These are phyloP conservation scores for Amanita fuliginea DNA, from an alignment of 768 basidiomycete genomes.

Conservation along the genomic window DNA sequence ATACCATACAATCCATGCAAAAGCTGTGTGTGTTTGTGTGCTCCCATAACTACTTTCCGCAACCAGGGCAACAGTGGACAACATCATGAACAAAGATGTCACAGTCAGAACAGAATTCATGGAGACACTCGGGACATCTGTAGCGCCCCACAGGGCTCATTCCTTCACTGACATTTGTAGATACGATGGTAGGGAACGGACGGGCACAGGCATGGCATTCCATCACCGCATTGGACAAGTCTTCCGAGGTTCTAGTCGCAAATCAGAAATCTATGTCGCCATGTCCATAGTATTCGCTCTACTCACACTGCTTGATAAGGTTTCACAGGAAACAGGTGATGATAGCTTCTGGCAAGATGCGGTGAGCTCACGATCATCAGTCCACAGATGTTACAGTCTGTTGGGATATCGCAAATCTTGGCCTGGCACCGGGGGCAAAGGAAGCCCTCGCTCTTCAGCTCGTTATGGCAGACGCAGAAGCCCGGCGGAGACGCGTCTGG, in stretches of 20 bases:
- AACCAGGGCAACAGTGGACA: conserved; percentile 89
- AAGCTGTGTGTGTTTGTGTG: too few relatives aligned
- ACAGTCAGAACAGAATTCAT: conserved; percentile 92
- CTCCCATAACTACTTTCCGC: too few relatives aligned
- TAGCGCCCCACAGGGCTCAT: conserved; percentile 48
- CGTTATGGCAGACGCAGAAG: conserved; percentile 89
- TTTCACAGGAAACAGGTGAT: conserved; percentile 92
- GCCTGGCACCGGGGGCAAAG: conserved; percentile 89
- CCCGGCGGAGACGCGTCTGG: conserved; percentile 75
- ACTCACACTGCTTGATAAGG: conserved; percentile 73
- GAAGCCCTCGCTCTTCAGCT: conserved; percentile 88
- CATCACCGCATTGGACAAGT: conserved; percentile 20
- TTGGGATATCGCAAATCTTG: conserved; percentile 95
- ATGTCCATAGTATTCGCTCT: neutral
- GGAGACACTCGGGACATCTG: conserved; percentile 73
- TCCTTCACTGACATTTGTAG: conserved; percentile 40
- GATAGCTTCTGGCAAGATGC: conserved; percentile 92
- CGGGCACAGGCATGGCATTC: conserved; percentile 76
- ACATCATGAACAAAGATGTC: conserved; percentile 96
- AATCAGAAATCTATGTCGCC: neutral
- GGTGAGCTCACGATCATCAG: conserved; percentile 98
- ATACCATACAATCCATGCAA: too few relatives aligned
- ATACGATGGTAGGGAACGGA: conserved; percentile 42
- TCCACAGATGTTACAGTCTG: conserved; percentile 94
- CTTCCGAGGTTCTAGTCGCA: conserved; percentile 28